phyloP scores from a whole-genome alignment of 768 basidiomycete species.

The Mycena epipterygia region DNA sequence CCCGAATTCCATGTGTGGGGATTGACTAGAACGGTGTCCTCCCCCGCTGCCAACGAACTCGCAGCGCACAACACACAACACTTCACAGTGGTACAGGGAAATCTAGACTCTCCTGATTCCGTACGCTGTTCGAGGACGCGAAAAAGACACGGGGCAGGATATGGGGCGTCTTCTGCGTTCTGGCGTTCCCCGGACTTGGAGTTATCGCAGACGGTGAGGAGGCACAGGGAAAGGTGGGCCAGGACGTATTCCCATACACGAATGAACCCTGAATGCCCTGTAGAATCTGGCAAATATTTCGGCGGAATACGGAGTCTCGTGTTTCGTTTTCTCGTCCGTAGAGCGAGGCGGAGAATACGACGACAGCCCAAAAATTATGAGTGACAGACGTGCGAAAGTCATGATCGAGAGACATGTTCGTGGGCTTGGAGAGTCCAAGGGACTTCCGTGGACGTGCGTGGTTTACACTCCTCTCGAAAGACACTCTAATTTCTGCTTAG shows the following conservation, averaged over 20 bases:
- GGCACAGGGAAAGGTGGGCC: conserved; percentile 51
- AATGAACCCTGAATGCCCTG: not conserved
- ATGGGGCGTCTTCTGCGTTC: conserved; percentile 56
- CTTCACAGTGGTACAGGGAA: not conserved
- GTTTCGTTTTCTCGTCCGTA: conserved; percentile 48
- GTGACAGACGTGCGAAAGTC: conserved; percentile 51
- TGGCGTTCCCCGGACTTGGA: conserved; percentile 58
- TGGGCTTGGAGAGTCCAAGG: conserved; percentile 27
- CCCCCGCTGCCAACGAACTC: conserved; percentile 38
- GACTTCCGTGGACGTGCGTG: conserved; percentile 47
- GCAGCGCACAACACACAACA: too few relatives aligned
- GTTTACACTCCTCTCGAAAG: conserved; percentile 45
- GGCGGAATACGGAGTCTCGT: conserved; percentile 43
- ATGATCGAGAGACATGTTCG: conserved; percentile 45
- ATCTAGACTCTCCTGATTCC: conserved; percentile 48
- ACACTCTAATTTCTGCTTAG: conserved; percentile 41
- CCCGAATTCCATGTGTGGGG: conserved; percentile 50
- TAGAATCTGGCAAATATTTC: conserved; percentile 46
- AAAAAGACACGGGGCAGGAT: conserved; percentile 44
- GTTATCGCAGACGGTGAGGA: conserved; percentile 54
- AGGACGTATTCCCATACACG: not conserved
- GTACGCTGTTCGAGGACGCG: conserved; percentile 52
- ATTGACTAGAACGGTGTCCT: conserved; percentile 50
- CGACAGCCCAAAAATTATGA: conserved; percentile 49
- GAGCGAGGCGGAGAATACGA: conserved; percentile 38